phyloP scores from a whole-genome alignment of 352 stramenopile species.

The Thraustochytrium sp. region DNA sequence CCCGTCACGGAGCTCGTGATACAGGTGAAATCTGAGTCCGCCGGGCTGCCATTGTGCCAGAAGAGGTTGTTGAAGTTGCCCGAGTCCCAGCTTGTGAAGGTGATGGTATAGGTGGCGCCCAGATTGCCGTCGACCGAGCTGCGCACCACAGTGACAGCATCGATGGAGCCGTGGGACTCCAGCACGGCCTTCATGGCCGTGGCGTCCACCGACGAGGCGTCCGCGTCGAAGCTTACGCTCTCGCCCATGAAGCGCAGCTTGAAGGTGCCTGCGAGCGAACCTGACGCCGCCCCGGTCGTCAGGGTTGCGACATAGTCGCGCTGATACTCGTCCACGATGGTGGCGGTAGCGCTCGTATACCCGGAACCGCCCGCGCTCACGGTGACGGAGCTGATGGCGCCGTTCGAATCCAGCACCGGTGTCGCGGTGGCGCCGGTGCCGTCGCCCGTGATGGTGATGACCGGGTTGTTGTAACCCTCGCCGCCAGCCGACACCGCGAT shows the following conservation, averaged over 20 bases:
- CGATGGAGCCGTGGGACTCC: neutral
- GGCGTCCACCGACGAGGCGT: neutral
- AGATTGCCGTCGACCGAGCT: conserved; percentile 45
- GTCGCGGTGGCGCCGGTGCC: conserved; percentile 59
- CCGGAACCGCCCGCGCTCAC: conserved; percentile 60
- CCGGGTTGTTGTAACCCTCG: conserved; percentile 68
- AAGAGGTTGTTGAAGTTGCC: conserved; percentile 74
- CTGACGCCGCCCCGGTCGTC: neutral
- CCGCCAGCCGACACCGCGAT: neutral
- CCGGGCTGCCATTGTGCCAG: conserved; percentile 65
- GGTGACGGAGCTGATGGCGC: conserved; percentile 49
- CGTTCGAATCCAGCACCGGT: conserved; percentile 57
- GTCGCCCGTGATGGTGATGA: conserved; percentile 73
- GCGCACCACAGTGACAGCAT: neutral
- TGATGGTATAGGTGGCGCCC: conserved; percentile 62
- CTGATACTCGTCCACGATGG: conserved; percentile 47
- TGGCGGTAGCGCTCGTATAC: conserved; percentile 54
- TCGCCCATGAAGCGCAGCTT: conserved; percentile 44
- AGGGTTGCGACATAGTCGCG: neutral
- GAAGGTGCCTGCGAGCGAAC: neutral
- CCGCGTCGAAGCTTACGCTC: conserved; percentile 44
- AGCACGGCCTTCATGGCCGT: neutral
- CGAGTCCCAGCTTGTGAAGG: conserved; percentile 58
- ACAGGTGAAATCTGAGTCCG: conserved; percentile 66
- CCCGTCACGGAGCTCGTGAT: conserved; percentile 60